These are phyloP conservation scores for Aspergillus heteromorphus DNA, from an alignment of 495 filamentous ascomycete species.

Conservation along the genomic window DNA sequence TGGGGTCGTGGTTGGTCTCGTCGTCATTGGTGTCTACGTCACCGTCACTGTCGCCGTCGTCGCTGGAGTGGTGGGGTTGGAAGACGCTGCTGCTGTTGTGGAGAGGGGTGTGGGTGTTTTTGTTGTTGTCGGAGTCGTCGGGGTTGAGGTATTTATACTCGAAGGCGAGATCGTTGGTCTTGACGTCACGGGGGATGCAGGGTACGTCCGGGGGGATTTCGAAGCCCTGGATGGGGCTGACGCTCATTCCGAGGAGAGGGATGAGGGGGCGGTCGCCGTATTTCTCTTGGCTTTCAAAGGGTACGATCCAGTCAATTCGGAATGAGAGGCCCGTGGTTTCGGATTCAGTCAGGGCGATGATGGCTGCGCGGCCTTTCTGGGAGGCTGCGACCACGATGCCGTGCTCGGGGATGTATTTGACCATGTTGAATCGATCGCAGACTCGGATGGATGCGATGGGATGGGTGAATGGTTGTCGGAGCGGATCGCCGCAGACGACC, in stretches of 20 bases:
- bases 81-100: too few relatives aligned
- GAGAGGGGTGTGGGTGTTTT: background rate
- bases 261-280: slow-evolving; percentile 35
- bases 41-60: too few relatives aligned
- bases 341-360: slow-evolving; percentile 63
- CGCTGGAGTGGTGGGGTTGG: background rate
- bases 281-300: slow-evolving; percentile 43
- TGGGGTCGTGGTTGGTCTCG: background rate
- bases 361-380: slow-evolving; percentile 65
- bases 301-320: slow-evolving; percentile 54
- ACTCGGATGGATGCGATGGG: slow-evolving; percentile 31
- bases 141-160: slow-evolving; percentile 20
- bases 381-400: slow-evolving; percentile 70
- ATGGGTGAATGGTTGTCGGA: slow-evolving; percentile 37
- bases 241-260: slow-evolving; percentile 51
- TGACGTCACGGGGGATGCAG: slow-evolving; percentile 24
- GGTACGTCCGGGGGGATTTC: slow-evolving; percentile 38
- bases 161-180: slow-evolving; percentile 26
- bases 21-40: too few relatives aligned
- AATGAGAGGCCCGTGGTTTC: slow-evolving; percentile 35
- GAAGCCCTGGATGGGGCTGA: slow-evolving; percentile 59
- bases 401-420: slow-evolving; percentile 69
- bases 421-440: slow-evolving; percentile 71
- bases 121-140: background rate
- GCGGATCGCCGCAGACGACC: slow-evolving; percentile 42